phyloP scores from a whole-genome alignment of 805 yeast genomes.

The Zygoascus biomembranicola region DNA sequence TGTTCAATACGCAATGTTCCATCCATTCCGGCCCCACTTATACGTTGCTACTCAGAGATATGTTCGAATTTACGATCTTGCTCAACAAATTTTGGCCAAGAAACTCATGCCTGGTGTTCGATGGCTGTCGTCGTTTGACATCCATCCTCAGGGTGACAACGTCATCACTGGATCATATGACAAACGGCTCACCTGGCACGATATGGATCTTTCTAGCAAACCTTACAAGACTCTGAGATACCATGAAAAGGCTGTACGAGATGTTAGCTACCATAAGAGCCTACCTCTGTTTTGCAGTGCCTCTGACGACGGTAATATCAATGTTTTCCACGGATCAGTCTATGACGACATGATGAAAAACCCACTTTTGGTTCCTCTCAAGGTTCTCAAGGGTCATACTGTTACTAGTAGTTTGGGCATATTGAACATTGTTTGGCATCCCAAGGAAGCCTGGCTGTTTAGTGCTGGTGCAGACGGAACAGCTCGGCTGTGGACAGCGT shows the following conservation, averaged over 20 bases:
- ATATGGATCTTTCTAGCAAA: conserved; percentile 75
- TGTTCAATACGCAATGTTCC: conserved; percentile 93
- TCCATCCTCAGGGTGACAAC: conserved; percentile 95
- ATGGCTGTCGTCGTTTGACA: conserved; percentile 85
- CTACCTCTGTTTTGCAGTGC: conserved; percentile 91
- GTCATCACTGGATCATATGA: conserved; percentile 88
- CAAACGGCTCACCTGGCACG: conserved; percentile 95
- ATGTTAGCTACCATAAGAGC: conserved; percentile 77
- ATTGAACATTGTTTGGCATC: conserved; percentile 87
- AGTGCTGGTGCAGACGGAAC: conserved; percentile 96
- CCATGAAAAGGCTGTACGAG: conserved; percentile 90
- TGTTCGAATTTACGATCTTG: conserved; percentile 80
- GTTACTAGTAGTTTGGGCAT: conserved; percentile 77
- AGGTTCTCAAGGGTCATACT: conserved; percentile 87
- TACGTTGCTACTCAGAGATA: conserved; percentile 93
- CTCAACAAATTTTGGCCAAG: conserved; percentile 75
- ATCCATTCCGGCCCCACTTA: conserved; percentile 89
- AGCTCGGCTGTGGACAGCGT: conserved; percentile 94
- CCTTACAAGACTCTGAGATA: conserved; percentile 95
- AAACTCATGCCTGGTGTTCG: conserved; percentile 92
- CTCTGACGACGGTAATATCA: conserved; percentile 87
- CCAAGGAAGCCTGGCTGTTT: conserved; percentile 96
- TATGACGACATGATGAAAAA: conserved; percentile 93
- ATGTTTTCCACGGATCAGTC: conserved; percentile 93
- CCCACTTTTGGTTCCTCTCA: conserved; percentile 91